Evolutionary conservation across 148 eudicot genomes (phyloP), one percentile per base, ranked within the genome.

Genomic region (Vaccinium darrowii): DNA sequence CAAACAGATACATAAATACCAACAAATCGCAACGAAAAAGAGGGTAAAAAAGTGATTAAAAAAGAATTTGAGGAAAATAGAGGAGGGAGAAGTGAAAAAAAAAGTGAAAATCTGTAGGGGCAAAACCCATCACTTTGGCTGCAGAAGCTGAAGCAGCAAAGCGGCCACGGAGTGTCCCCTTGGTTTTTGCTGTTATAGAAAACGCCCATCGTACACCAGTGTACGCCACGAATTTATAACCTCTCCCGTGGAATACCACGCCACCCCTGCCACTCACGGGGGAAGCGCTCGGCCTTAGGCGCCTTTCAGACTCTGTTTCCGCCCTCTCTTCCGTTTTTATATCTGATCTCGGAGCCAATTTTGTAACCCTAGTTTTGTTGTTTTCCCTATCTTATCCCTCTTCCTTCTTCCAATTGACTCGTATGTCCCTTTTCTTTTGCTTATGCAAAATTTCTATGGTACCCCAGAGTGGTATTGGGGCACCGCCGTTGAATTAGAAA

Each of bases 271-370:
- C 69, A n/a, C 69, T 80, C 79, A 84, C 81, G 88, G 83, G 88
- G 83, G 72, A 80, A 84, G 88, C 86, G 88, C 88, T 87, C 86
- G 88, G 88, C 88, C 88, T 84, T 8, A 27, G 88, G 88, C 88
- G 81, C 54, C 57, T 39, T 39, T 36, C 4, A 5, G 16, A 18
- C 19, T 39, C 0, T 18, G 1, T n/a, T 43, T 19, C 3, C 1
- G 18, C 3, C 83, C 16, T 13, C 39, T 62, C 83, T 10, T 27
- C 33, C 56, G 6, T 19, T 14, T 81, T 57, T 80, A 80, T 81
- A 81, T 43, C 47, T 43, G 0, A 1, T 43, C 47, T 43, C 7
- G 0, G 25, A 0, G 3, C 15, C 7, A 4, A 36, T 3, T 4
- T 11, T 72, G 76, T 21, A 56, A 72, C 78, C 84, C 78, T 52